A percentile compares a stretch with the other conserved stretches of the same genome.
Conservation (phyloP, 163 green algal genomes). For the Scenedesmus sp. region DNA sequence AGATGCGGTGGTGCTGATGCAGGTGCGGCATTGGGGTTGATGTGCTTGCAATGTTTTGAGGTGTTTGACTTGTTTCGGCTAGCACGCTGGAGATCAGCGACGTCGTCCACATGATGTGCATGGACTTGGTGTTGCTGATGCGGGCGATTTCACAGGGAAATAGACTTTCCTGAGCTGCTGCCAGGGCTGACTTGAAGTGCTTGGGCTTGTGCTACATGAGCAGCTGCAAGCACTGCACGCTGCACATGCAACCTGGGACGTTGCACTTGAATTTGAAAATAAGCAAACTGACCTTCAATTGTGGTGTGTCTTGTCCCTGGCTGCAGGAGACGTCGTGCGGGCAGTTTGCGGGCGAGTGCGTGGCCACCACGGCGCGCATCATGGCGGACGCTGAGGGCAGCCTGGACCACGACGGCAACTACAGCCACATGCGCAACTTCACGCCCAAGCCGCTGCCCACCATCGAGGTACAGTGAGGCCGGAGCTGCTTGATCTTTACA, state of each 20-base stretch:
- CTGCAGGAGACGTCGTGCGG: slow-evolving; percentile 73
- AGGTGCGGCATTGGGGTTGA: slow-evolving; percentile 44
- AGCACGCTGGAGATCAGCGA: too few species aligned
- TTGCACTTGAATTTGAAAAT: background rate
- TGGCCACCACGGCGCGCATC: slow-evolving; percentile 71
- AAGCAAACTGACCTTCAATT: background rate
- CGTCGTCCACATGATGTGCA: too few species aligned
- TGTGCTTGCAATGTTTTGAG: too few species aligned
- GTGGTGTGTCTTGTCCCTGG: background rate
- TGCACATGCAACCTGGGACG: background rate
- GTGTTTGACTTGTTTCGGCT: too few species aligned
- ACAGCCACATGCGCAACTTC: slow-evolving; percentile 71
- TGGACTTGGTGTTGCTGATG: too few species aligned
- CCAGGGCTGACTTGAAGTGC: too few species aligned
- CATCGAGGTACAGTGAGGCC: slow-evolving; percentile 56
- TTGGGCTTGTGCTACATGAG: too few species aligned
- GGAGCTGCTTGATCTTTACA: too few species aligned
- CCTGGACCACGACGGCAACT: slow-evolving; percentile 43
- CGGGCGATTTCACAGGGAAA: too few species aligned
- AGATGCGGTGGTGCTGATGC: slow-evolving; percentile 78
- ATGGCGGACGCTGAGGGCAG: slow-evolving; percentile 69
- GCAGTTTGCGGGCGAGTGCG: slow-evolving; percentile 67
- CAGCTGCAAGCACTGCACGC: too few species aligned
- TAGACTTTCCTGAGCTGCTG: too few species aligned
- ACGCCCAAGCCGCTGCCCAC: slow-evolving; percentile 74